Evolutionary conservation across 148 eudicot species (phyloP).

Genomic region (Mesembryanthemum crystallinum): DNA sequence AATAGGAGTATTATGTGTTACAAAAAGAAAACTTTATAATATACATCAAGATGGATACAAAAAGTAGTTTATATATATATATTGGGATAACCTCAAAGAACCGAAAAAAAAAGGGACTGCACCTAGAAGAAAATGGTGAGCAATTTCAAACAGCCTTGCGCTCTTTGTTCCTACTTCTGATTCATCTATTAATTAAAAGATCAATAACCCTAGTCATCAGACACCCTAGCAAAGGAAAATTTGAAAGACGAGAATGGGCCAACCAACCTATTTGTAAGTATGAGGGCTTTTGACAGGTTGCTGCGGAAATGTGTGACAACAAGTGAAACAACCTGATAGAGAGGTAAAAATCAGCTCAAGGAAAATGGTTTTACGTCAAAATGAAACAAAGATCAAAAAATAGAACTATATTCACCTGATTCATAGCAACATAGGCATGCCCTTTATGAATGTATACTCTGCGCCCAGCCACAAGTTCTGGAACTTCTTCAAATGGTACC

Average conservation of each 20-base stretch:
- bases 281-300: conserved; percentile 80
- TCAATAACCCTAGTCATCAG: not conserved
- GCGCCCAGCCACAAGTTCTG: conserved; percentile 83
- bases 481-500: conserved; percentile 97
- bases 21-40: too few relatives aligned
- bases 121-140: not conserved
- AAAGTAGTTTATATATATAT: too few relatives aligned
- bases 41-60: too few relatives aligned
- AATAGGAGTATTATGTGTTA: too few relatives aligned
- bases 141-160: not conserved
- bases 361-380: conserved; percentile 12
- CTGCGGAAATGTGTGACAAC: conserved; percentile 78
- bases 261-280: conserved; percentile 77
- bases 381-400: conserved; percentile 1
- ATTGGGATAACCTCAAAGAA: not conserved
- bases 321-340: conserved; percentile 65
- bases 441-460: conserved; percentile 74
- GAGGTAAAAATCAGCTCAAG: conserved; percentile 17
- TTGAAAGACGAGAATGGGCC: not conserved
- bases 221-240: not conserved
- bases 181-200: not conserved
- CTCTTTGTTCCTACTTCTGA: not conserved
- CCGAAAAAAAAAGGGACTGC: not conserved
- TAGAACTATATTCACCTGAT: conserved; percentile 55
- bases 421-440: conserved; percentile 83